Base-by-base conservation (phyloP, 2,329 filamentous ascomycete species). In the Colletotrichum horii region DNA sequence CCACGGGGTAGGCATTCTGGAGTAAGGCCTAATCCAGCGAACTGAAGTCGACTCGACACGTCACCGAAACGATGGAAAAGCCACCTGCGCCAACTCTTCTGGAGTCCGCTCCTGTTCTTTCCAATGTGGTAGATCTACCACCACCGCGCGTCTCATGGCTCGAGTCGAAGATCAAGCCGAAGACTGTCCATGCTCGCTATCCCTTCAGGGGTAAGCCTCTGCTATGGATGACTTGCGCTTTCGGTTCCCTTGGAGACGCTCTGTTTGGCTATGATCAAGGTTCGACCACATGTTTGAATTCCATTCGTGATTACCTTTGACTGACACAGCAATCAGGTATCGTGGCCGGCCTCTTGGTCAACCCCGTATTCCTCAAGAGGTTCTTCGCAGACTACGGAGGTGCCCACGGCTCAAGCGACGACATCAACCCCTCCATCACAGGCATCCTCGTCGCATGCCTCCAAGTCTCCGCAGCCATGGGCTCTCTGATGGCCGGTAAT, bases 281-380 rank as follows among this genome's bases (percentile, higher is more conserved):
- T 48, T 4, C 19, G 43, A 14, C 43, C n/a, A 48, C 6, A 6
- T 11, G 9, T 48, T 22, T n/a, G 3, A 48, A 48, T 48, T 48
- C 0, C 3, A n/a, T 22, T n/a, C 2, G 11, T 22, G n/a, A 14
- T 11, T 4, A 1, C 19, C 0, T 1, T 52, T 52, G n/a, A 14
- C 43, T 22, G n/a, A 52, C n/a, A 0, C 0, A 22, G n/a, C 4
- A 6, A 6, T 22, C n/a, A 52, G 19, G 43, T 52, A 52, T 52
- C 6, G 43, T 52, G 43, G 43, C 43, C 11, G 43, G 43, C n/a
- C 43, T 52, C 0, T 52, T 52, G 43, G 43, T 52, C 43, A 52
- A 52, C 11, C n/a, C 43, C 43, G 43, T 22, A 6, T 52, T 52
- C n/a, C 43, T 52, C 4, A 52, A 52, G 43, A 52, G 43, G 0